Evolutionary conservation across 73 alveolate genomes (phyloP), one percentile per base, ranked within the genome.

Genomic region (Effrenium voratum): DNA sequence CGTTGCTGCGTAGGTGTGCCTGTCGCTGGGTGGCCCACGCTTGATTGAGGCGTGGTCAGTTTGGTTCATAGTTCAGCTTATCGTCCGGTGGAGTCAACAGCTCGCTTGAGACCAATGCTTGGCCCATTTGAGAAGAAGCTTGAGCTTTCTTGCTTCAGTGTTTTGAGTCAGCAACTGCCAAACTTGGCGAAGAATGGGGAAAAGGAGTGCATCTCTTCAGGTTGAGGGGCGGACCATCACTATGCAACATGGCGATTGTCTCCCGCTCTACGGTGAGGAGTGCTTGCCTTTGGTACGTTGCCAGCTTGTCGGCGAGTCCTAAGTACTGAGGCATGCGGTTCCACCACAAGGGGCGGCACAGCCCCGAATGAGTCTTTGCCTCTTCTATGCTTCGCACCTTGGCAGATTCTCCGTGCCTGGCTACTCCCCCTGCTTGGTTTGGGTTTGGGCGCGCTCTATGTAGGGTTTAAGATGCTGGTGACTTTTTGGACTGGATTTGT

Each of bases 291-390:
- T 44, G 63, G 63, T 8, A 52, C 19, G 63, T 19, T 19, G 19
- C 63, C 8, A 19, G 19, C 63, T 19, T 52, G 8, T 52, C 63
- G 19, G 63, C 26, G 8, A 12, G 63, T 52, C 26, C 19, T 19
- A 52, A 19, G 15, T 28, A 24, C 40, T 66, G 52, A 81, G 91
- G 91, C 91, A 81, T 49, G 91, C 91, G 5, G 91, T 81, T 81
- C 91, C 91, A 81, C 63, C 90, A 30, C 68, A 79, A 45, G 19
- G 59, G 16, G 16, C 72, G n/a, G 91, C 49, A 13, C 73, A 40
- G 46, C 91, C 91, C 19, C 50, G 91, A 49, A 81, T 81, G 91
- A 81, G 91, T 59, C 22, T 81, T 49, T 81, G 91, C 49, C 91
- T 81, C 16, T 81, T 81, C 59, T 81, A 81, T 49, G 46, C 91